A percentile compares a stretch with the other conserved stretches of the same genome.
Conservation (phyloP, 192 early-diverging fungal species). For the Coemansia sp. region DNA sequence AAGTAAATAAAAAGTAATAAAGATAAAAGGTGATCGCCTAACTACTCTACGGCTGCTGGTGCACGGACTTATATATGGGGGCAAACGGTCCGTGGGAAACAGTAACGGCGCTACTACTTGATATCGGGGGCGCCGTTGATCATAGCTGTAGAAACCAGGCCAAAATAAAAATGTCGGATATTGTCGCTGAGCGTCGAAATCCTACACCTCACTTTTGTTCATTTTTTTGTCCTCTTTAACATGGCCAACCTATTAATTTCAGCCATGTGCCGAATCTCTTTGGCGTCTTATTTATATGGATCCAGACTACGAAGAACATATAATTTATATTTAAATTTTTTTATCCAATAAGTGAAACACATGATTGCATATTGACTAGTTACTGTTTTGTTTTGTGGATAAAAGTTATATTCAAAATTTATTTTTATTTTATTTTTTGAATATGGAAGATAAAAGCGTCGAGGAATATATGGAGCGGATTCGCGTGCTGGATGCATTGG, state of each 20-base stretch:
- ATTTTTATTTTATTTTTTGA: neutral
- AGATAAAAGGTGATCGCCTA: no score
- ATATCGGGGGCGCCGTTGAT: no score
- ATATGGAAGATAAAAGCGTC: constrained; percentile 40
- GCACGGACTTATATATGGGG: no score
- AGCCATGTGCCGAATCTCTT: neutral
- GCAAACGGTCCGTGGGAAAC: no score
- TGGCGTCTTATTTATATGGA: neutral
- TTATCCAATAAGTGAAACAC: neutral
- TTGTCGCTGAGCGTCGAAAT: no score
- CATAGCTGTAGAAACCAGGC: no score
- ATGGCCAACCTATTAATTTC: neutral
- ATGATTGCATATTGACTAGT: neutral
- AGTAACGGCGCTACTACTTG: no score
- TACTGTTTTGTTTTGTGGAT: neutral
- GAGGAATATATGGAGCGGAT: constrained; percentile 57
- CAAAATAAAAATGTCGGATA: no score
- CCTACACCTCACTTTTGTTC: no score
- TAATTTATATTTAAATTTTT: neutral
- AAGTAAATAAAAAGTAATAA: no score
- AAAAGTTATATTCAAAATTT: neutral
- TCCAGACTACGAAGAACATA: neutral
- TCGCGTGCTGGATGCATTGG: constrained; percentile 46
- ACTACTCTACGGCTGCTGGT: no score
- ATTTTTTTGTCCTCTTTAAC: no score